phyloP scores from a whole-genome alignment of 306 rosid genomes.

The Glycine soja region DNA sequence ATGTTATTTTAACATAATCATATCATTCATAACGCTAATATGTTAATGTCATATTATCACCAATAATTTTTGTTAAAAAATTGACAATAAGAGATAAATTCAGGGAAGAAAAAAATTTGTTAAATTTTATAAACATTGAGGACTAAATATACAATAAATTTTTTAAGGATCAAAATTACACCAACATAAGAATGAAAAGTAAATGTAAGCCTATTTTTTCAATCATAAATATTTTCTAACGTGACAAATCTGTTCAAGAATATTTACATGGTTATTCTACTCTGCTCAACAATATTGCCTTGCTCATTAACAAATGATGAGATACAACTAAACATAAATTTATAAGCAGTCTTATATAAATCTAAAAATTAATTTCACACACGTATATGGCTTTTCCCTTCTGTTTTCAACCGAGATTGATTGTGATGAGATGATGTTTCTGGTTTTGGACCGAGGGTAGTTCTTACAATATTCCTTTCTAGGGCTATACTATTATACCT shows the following conservation, averaged over 20 bases:
- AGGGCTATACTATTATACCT: neutral
- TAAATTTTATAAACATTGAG: too few species aligned
- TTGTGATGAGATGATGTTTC: neutral
- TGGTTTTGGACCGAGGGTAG: neutral
- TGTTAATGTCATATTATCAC: too few species aligned
- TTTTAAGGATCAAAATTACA: too few species aligned
- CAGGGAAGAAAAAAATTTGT: too few species aligned
- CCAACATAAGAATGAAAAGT: too few species aligned
- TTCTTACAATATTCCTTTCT: neutral
- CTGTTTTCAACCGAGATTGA: neutral
- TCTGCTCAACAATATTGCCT: neutral
- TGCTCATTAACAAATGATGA: neutral
- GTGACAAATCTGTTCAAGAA: neutral
- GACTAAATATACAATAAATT: too few species aligned
- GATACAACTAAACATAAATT: neutral
- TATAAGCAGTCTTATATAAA: neutral
- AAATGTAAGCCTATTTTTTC: too few species aligned
- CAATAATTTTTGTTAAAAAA: too few species aligned
- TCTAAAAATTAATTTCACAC: neutral
- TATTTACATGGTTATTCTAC: neutral
- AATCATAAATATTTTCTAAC: neutral
- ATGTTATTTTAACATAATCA: too few species aligned
- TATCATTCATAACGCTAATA: too few species aligned
- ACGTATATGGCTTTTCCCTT: neutral
- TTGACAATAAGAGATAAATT: too few species aligned